Evolutionary conservation across 108 stramenopile genomes (phyloP).

Genomic region (Schizochytrium sp.): DNA sequence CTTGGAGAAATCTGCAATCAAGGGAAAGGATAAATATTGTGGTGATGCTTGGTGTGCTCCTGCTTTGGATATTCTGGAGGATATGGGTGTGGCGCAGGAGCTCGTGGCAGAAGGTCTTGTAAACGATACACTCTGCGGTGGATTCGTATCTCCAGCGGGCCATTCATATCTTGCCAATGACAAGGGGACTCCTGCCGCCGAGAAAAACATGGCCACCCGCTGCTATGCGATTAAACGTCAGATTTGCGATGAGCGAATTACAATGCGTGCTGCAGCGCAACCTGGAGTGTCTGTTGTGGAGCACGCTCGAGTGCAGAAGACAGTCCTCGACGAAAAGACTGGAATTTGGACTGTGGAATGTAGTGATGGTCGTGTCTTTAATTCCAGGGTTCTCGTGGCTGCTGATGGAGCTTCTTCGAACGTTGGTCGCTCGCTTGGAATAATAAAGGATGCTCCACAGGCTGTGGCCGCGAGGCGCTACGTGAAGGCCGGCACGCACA

Average conservation of each 20-base stretch:
- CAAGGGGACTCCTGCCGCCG: neutral
- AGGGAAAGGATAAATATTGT: slow-evolving; percentile 59
- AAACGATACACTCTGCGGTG: slow-evolving; percentile 34
- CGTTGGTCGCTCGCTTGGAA: slow-evolving; percentile 54
- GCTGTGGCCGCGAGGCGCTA: slow-evolving; percentile 59
- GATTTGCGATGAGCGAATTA: slow-evolving; percentile 58
- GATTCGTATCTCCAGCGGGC: slow-evolving; percentile 63
- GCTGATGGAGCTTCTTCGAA: slow-evolving; percentile 62
- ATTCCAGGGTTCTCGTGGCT: slow-evolving; percentile 10
- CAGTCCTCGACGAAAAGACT: neutral
- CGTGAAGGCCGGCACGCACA: slow-evolving; percentile 10
- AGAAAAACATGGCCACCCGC: slow-evolving; percentile 51
- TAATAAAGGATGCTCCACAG: slow-evolving; percentile 51
- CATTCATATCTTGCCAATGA: slow-evolving; percentile 60
- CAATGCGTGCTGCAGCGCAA: neutral
- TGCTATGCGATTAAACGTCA: slow-evolving; percentile 63
- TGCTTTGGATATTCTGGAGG: slow-evolving; percentile 63
- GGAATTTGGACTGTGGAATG: slow-evolving; percentile 4
- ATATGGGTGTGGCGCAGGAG: slow-evolving; percentile 62
- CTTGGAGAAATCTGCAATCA: slow-evolving; percentile 41
- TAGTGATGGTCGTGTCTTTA: neutral
- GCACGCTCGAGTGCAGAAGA: neutral
- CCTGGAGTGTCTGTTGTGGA: neutral
- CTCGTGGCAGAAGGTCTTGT: slow-evolving; percentile 62
- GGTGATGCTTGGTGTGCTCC: slow-evolving; percentile 66